Conservation (phyloP, 202 grass and related monocot genomes). For the Zizania palustris region DNA sequence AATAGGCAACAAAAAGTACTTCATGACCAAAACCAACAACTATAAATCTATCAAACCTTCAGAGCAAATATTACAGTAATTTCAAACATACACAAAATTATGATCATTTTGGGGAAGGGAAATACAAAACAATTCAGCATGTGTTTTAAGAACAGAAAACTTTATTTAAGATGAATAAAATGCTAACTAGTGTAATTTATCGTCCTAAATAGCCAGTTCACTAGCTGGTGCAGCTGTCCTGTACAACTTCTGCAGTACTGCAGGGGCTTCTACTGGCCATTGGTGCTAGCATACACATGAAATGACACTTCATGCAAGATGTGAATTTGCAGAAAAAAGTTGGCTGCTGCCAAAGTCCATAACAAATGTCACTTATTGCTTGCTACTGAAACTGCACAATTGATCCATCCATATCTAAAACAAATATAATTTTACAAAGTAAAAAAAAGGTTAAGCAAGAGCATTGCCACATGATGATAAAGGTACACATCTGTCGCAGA, state of each 20-base stretch:
- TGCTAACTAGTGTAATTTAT: background rate
- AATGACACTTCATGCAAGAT: background rate
- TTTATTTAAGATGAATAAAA: background rate
- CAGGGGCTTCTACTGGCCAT: background rate
- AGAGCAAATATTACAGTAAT: background rate
- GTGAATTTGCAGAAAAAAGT: slow-evolving; percentile 27
- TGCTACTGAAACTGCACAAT: slow-evolving; percentile 22
- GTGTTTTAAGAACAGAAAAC: slow-evolving; percentile 31
- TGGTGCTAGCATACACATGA: background rate
- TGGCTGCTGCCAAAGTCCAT: background rate
- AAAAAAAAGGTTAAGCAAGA: slow-evolving; percentile 10
- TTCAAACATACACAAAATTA: slow-evolving; percentile 4
- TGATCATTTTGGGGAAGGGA: background rate
- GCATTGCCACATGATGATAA: slow-evolving; percentile 13
- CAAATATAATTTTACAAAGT: background rate
- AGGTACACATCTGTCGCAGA: slow-evolving; percentile 21
- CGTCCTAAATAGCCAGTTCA: background rate
- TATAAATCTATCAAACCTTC: slow-evolving; percentile 13
- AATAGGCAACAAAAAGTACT: slow-evolving; percentile 28
- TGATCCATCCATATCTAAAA: slow-evolving; percentile 25
- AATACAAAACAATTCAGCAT: background rate
- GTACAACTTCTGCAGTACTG: background rate
- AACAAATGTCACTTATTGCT: slow-evolving; percentile 5
- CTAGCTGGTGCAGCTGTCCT: background rate
- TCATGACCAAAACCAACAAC: slow-evolving; percentile 31